Evolutionary conservation across 371 early-diverging fungal genomes (phyloP).

Genomic region (Coemansia sp.): DNA sequence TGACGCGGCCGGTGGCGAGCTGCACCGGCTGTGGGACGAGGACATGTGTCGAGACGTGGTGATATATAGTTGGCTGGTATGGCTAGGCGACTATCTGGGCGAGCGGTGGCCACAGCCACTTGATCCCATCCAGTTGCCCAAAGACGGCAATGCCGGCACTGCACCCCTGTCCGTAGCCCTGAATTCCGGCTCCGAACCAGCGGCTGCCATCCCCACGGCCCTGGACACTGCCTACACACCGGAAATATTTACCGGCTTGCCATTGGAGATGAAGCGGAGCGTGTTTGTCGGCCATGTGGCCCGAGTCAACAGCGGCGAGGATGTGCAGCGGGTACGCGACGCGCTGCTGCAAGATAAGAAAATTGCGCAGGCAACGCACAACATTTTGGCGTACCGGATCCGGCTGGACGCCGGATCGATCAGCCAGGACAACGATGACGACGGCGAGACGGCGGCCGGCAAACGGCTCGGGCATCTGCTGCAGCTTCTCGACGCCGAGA

Average conservation of each 20-base stretch:
- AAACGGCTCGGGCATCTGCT: constrained; percentile 76
- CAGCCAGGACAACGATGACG: constrained; percentile 73
- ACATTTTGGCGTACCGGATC: constrained; percentile 87
- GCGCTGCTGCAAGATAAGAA: constrained; percentile 71
- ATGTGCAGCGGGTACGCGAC: constrained; percentile 62
- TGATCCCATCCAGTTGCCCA: constrained; percentile 24
- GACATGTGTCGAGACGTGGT: constrained; percentile 66
- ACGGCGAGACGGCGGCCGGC: constrained; percentile 82
- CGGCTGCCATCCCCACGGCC: background rate
- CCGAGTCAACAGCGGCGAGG: constrained; percentile 56
- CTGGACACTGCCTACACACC: constrained; percentile 7
- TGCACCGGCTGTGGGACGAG: constrained; percentile 54
- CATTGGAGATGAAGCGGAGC: constrained; percentile 80
- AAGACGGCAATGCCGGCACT: constrained; percentile 12
- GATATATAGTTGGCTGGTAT: constrained; percentile 74
- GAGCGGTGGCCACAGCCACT: constrained; percentile 40
- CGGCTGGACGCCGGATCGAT: constrained; percentile 48
- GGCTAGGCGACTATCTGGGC: constrained; percentile 63
- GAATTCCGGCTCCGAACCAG: background rate
- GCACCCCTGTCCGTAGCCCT: background rate
- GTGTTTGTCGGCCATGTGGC: constrained; percentile 85
- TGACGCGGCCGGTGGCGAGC: constrained; percentile 15
- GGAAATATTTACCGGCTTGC: constrained; percentile 55
- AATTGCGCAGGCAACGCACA: constrained; percentile 85
- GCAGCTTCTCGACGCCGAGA: constrained; percentile 68